These are phyloP conservation scores for Collybia nuda DNA, from an alignment of 768 basidiomycete genomes.

Conservation along the genomic window DNA sequence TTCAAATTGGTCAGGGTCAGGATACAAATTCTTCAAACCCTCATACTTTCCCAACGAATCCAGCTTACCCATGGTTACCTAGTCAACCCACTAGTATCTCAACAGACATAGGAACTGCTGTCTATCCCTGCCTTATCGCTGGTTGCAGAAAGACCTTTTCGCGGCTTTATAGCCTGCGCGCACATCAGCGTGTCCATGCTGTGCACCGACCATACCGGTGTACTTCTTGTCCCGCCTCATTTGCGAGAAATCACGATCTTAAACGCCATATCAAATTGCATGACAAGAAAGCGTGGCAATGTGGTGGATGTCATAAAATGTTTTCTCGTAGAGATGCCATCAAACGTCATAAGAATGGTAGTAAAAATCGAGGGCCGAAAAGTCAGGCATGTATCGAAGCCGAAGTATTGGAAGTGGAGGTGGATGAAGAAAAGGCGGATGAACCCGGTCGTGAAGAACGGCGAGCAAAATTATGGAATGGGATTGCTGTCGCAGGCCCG, in stretches of 20 bases:
- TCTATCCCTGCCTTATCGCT: constrained; percentile 74
- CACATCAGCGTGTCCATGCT: constrained; percentile 69
- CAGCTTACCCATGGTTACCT: constrained; percentile 34
- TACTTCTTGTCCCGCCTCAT: constrained; percentile 65
- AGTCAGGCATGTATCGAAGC: constrained; percentile 55
- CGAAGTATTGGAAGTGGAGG: constrained; percentile 60
- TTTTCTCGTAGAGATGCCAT: constrained; percentile 81
- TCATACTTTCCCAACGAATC: constrained; percentile 25
- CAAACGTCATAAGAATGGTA: constrained; percentile 71
- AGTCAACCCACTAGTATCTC: constrained; percentile 21
- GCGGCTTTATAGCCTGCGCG: constrained; percentile 66
- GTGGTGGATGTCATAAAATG: constrained; percentile 69
- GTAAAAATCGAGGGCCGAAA: constrained; percentile 48
- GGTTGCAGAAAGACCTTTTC: constrained; percentile 70
- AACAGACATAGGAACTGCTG: constrained; percentile 67
- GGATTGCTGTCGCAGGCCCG: constrained; percentile 45
- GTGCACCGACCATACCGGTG: constrained; percentile 68
- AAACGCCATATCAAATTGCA: constrained; percentile 77
- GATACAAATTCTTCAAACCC: constrained; percentile 31
- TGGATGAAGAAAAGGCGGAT: constrained; percentile 41
- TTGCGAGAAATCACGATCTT: constrained; percentile 77
- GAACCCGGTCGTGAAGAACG: constrained; percentile 56
- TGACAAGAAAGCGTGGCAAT: constrained; percentile 72
- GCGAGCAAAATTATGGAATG: constrained; percentile 63
- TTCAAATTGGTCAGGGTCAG: constrained; percentile 58